Conservation (phyloP, 2,329 filamentous ascomycete genomes). For the Aurifilum marmelostoma region DNA sequence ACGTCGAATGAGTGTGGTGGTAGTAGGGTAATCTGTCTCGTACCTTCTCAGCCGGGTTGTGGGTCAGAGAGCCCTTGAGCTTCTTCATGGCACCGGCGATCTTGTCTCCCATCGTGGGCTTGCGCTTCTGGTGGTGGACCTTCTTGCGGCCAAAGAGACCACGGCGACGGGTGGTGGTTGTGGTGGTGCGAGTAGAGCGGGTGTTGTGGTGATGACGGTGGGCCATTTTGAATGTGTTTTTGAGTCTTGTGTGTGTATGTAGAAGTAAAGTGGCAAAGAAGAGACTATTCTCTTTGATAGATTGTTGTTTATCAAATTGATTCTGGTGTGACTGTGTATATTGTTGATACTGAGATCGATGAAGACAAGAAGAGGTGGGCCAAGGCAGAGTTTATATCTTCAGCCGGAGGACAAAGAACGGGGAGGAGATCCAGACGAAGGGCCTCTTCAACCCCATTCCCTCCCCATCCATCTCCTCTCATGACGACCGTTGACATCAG, state of each 20-base stretch:
- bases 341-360: background rate
- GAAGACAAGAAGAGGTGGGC: background rate
- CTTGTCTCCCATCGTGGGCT: constrained; percentile 74
- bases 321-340: background rate
- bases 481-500: constrained; percentile 11
- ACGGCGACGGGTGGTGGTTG: constrained; percentile 36
- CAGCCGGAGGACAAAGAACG: background rate
- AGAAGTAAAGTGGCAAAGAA: too few relatives aligned
- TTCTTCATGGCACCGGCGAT: constrained; percentile 75
- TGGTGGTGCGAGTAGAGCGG: constrained; percentile 29
- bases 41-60: constrained; percentile 72
- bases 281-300: background rate
- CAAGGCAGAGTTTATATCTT: constrained; percentile 6
- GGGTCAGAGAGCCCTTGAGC: constrained; percentile 70
- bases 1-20: too few relatives aligned
- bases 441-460: background rate
- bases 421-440: too few relatives aligned
- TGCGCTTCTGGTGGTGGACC: constrained; percentile 66
- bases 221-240: constrained; percentile 20
- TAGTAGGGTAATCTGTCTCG: constrained; percentile 21
- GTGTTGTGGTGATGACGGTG: constrained; percentile 33
- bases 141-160: constrained; percentile 30
- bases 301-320: background rate
- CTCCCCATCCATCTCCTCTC: background rate
- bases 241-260: background rate